Conservation (phyloP, 164 flowering plant species). For the Liquidambar formosana region DNA sequence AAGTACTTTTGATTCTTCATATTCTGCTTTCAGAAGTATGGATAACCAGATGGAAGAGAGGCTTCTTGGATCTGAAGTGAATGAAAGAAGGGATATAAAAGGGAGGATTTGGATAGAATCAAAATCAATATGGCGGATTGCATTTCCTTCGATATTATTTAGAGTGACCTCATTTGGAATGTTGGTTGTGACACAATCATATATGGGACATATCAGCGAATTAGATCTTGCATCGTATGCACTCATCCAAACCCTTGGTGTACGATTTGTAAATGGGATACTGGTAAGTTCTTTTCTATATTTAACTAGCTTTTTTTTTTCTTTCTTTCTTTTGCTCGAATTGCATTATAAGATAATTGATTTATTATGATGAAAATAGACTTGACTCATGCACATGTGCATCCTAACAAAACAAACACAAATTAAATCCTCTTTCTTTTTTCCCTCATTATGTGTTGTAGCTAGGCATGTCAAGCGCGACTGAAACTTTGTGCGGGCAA, state of each 20-base stretch:
- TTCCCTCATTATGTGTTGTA: too few species aligned
- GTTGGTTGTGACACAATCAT: slow-evolving; percentile 22
- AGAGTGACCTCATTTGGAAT: slow-evolving; percentile 20
- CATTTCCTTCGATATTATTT: slow-evolving; percentile 19
- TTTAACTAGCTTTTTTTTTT: too few species aligned
- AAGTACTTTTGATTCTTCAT: too few species aligned
- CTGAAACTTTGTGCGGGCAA: too few species aligned
- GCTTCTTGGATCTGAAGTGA: slow-evolving; percentile 4
- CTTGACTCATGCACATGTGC: too few species aligned
- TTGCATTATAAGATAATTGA: too few species aligned
- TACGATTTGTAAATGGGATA: slow-evolving; percentile 24
- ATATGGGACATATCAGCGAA: slow-evolving; percentile 21
- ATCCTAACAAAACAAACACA: too few species aligned
- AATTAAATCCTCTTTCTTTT: too few species aligned
- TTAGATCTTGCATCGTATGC: slow-evolving; percentile 28
- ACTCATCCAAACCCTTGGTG: slow-evolving; percentile 13
- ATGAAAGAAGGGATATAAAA: neutral
- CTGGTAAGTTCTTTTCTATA: slow-evolving; percentile 20
- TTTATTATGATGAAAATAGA: too few species aligned
- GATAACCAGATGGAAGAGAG: slow-evolving; percentile 11
- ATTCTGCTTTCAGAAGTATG: too few species aligned
- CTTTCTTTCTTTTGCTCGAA: too few species aligned
- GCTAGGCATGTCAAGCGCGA: too few species aligned
- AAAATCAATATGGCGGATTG: slow-evolving; percentile 26
- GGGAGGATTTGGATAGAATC: slow-evolving; percentile 21